phyloP scores from a whole-genome alignment of 306 rosid species.

The Herpetospermum pedunculosum region DNA sequence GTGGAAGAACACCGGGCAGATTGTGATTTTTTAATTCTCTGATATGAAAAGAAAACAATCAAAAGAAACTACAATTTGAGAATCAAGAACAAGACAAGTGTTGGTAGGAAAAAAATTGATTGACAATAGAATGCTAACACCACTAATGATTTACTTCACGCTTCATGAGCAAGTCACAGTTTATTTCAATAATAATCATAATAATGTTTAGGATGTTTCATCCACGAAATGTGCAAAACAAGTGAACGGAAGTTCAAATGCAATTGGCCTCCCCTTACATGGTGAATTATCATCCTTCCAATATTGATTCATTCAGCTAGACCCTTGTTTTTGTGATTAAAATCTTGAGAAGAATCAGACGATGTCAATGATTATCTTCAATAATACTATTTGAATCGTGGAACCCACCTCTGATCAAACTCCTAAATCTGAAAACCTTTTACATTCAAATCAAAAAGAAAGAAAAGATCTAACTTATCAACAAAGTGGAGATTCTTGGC shows the following conservation, averaged over 20 bases:
- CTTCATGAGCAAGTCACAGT: background rate
- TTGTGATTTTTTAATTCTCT: constrained; percentile 40
- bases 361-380: background rate
- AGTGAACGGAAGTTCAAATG: background rate
- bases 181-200: background rate
- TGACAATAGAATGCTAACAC: background rate
- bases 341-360: background rate
- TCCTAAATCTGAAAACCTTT: background rate
- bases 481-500: background rate
- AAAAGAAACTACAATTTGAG: background rate
- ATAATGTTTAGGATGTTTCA: background rate
- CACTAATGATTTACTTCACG: background rate
- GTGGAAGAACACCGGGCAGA: constrained; percentile 76
- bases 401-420: background rate
- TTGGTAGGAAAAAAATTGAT: background rate
- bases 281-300: background rate
- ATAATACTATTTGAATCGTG: background rate
- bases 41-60: background rate
- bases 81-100: background rate
- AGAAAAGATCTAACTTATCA: background rate
- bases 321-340: background rate
- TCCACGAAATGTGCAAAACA: background rate
- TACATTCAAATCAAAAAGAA: background rate
- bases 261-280: background rate
- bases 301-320: background rate